Base-by-base conservation (phyloP, 2,329 filamentous ascomycete genomes). In the Penicillium palitans region DNA sequence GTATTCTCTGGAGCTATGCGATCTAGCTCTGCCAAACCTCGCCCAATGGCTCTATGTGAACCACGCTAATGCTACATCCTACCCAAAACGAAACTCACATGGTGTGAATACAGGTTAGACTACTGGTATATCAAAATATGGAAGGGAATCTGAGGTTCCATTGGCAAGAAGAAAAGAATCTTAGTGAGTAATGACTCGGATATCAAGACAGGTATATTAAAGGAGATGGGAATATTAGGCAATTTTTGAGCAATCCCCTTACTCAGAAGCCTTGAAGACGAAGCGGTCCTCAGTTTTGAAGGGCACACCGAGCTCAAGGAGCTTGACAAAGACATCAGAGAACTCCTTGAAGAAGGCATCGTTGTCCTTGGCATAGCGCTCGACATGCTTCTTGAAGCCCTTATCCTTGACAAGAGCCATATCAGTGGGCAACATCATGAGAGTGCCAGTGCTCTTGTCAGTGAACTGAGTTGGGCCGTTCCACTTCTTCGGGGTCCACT, bases 401-500 rank as follows among this genome's bases (percentile, higher is more conserved):
- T 93, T 93, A 80, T 98, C 93, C 80, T 93, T 85, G 72, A 96
- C 80, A 57, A 98, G 82, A 57, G 89, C 89, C 79, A 96, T 87
- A 73, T 99, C 93, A 65, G 91, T 90, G 53, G 95, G 95, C 76
- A 99, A 82, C 93, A 99, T 98, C 95, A 99, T 98, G 69, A 98
- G 81, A 42, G 84, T 83, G 85, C 96, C 93, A 71, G 88, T 91
- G 72, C 82, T 85, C 80, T 90, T 90, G 80, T 98, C 93, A 80
- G 96, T 88, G 74, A 89, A 93, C 84, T 96, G 93, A 79, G 88
- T 87, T 66, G 92, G 92, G 29, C 95, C 93, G 70, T 93, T 86
- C 93, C 91, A 96, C 84, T 93, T 93, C 80, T 86, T 88, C 83
- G 85, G 90, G 73, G 86, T 81, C 95, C 93, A 98, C 84, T 96